Evolutionary conservation across 129 eudicot genomes (phyloP).

Genomic region (Saussurea involucrata): DNA sequence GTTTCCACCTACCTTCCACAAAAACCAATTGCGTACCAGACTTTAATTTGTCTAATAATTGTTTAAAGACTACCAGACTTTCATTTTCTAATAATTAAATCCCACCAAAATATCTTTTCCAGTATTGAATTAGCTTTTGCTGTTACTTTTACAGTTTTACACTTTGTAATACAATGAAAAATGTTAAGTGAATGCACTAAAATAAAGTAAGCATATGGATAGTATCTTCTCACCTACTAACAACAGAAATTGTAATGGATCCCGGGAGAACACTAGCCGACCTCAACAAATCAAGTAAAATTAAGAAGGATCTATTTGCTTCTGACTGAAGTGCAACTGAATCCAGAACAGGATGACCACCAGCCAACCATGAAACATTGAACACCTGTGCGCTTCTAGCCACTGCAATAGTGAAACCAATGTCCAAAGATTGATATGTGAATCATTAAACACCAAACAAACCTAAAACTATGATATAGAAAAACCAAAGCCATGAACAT

Average conservation of each 20-base stretch:
- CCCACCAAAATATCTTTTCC: background rate
- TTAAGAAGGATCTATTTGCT: conserved; percentile 51
- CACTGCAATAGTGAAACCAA: conserved; percentile 29
- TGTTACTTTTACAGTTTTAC: background rate
- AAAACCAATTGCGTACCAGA: background rate
- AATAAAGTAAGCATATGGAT: background rate
- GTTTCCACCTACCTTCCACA: conserved; percentile 5
- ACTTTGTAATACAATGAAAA: background rate
- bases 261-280: conserved; percentile 61
- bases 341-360: conserved; percentile 80
- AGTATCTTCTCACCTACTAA: conserved; percentile 77
- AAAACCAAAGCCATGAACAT: background rate
- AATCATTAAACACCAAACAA: background rate
- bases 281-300: conserved; percentile 57
- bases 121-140: background rate
- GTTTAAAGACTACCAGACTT: background rate
- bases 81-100: background rate
- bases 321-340: conserved; percentile 56
- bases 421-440: background rate
- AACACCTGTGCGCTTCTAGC: conserved; percentile 42
- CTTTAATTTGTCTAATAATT: background rate
- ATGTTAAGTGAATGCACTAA: background rate
- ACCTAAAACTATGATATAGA: background rate
- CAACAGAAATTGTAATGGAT: conserved; percentile 59
- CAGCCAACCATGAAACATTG: conserved; percentile 61